Evolutionary conservation across 83 land plant species (phyloP), one percentile per base, ranked within the genome.

Genomic region (Diphasiastrum complanatum): DNA sequence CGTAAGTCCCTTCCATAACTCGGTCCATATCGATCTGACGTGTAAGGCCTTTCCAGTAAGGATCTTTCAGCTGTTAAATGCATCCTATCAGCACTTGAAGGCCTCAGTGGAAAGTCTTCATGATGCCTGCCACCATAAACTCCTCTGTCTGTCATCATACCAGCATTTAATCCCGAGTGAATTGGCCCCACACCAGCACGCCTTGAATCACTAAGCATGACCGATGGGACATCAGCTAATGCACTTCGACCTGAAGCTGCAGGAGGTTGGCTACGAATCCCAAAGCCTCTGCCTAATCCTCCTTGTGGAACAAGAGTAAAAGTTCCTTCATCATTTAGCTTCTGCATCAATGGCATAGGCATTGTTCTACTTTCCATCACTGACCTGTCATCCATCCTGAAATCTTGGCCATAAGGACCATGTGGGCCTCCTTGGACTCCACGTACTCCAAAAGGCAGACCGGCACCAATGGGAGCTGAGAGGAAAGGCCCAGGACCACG

Each of bases 261-360:
- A 43, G 19, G 34, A 64, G 70, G 81, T 32, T 72, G 81, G 20
- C 80, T 81, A 57, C 91, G 76, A 18, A 64, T 73, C 20, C 83
- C 74, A 82, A 77, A 75, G 27, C 83, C 85, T 71, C 82, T 81
- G 6, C 81, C 91, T 51, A 90, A 80, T 33, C 83, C 85, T 20
- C 96, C 91, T 68, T 85, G 91, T 8, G 96, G 96, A 5, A 82
- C 87, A 47, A 90, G 79, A 54, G 91, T 79, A 18, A 90, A 69
- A 19, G 81, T 72, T 52, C 78, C 87, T 68, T 85, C 83, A 66
- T 77, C 76, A 14, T 48, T 32, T 20, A 74, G 65, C 58, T 88
- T 81, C 37, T 81, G 91, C 31, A 84, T 61, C 37, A 85, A 30
- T 2, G 91, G 79, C 65, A 83, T 68, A 10, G 86, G 81, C 43